Base-by-base conservation (phyloP, 345 rosid species). In the Arabidopsis suecica region DNA sequence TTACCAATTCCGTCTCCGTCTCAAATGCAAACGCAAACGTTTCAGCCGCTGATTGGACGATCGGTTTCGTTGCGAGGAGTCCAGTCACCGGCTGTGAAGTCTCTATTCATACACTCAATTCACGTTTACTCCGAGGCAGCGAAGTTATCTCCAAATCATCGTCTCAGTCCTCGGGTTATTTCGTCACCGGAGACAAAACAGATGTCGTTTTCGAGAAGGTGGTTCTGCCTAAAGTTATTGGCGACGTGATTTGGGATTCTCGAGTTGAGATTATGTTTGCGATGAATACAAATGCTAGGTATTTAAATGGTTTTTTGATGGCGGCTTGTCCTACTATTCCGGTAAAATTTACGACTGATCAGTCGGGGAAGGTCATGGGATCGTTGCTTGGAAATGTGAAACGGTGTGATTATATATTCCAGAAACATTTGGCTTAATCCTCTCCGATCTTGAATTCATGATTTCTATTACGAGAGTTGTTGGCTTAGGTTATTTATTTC, bases 361-460 rank as follows among this genome's bases (percentile, higher is more conserved):
- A 53, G 42, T 45, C 23, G 34, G 76, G 45, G 5, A 53, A 51
- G 28, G 7, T 63, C n/a, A 1, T 13, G 9, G 69, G 76, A 16
- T 28, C 69, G 54, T 72, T 72, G 61, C 55, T 62, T 7, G 76
- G 76, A 41, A 51, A 40, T 51, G 62, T 62, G 62, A 62, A 50
- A 62, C 69, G 76, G 33, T 72, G 76, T 20, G 69, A 72, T 9
- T 72, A 12, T 41, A 9, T 30, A 23, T 50, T 10, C 40, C 14
- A 3, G 18, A 5, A 61, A 3, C 5, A 2, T 1, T 14, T 28
- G 40, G 30, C 72, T 68, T 47, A 13, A 18, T 41, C 28, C 5
- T 41, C 56, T 13, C 10, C 11, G 18, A 12, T 30, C 36, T 33
- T 57, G 16, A 53, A 11, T 28, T 8, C 8, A 33, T 33, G 23